phyloP scores from a whole-genome alignment of 345 rosid species.

The Eucalyptus pauciflora region DNA sequence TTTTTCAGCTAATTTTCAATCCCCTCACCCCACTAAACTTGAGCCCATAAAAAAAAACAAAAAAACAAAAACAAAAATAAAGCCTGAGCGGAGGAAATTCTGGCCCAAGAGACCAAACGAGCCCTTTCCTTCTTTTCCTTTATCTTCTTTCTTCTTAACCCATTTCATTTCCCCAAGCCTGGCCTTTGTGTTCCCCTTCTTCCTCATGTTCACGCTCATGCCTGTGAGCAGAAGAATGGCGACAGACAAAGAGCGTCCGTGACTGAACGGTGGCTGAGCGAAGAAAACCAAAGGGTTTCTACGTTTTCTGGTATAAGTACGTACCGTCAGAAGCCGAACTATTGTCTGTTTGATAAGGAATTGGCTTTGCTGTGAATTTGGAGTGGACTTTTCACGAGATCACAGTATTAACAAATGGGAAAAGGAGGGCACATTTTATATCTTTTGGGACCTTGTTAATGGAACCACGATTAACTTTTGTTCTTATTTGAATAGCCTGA shows the following conservation, averaged over 20 bases:
- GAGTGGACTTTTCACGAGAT: background rate
- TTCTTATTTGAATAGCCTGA: background rate
- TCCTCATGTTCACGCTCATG: background rate
- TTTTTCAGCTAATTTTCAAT: no score
- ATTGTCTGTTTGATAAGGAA: background rate
- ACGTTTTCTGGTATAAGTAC: background rate
- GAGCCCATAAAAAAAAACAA: no score
- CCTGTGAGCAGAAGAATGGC: background rate
- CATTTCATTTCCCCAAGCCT: background rate
- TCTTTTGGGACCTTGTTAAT: background rate
- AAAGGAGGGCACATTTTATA: background rate
- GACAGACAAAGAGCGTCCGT: no score
- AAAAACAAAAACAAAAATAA: no score
- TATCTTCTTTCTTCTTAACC: no score
- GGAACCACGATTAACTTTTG: background rate
- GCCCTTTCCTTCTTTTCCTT: no score
- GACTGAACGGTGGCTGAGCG: no score
- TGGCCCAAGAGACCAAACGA: no score
- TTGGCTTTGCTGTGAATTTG: background rate
- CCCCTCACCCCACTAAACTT: no score
- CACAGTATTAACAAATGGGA: background rate
- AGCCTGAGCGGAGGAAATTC: no score
- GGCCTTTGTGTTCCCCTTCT: background rate
- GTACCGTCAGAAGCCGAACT: background rate
- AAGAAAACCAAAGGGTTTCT: no score